Base-by-base conservation (phyloP, 805 yeast species). In the Metschnikowia reukaufii region DNA sequence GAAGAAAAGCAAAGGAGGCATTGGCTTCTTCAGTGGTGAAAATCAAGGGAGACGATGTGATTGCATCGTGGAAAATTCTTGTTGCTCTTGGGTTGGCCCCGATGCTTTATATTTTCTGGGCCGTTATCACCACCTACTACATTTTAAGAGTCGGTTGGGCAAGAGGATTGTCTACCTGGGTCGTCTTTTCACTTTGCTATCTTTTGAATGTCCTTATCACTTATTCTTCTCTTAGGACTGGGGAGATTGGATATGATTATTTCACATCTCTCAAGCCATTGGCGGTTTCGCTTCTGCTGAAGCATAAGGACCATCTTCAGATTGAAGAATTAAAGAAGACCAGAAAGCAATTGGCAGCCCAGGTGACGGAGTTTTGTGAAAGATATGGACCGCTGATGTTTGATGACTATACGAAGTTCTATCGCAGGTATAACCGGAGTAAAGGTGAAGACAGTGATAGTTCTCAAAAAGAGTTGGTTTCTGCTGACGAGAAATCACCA, bases 51-150 rank as follows among this genome's bases (percentile, higher is more conserved):
- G 64, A 60, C 15, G 76, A 72, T 56, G 76, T 72, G 19, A 56
- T 72, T 39, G 67, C 72, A 6, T 67, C 75, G 1, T 72, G 76
- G 76, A 72, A 72, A 50, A 70, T 70, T 15, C 51, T 72, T 25
- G 76, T 72, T 29, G 75, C 76, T 0, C 57, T 72, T 40, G 70
- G 64, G 0, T 53, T 70, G 29, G 76, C 76, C 1, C 76, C 76
- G 4, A 57, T 62, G 30, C 60, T 72, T 19, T 71, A 72, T 50
- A 63, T 67, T 3, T 67, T 71, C 38, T 71, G 68, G 56, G 70
- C 74, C 2, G 54, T 66, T 8, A 52, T 68, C 27, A 73, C 70
- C 3, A 50, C 54, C 1, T 20, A 60, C 6, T 39, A 63, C n/a
- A 42, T 58, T 21, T 54, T 54, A 25, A 42, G 42, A 51, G 39